Evolutionary conservation across 2,329 filamentous ascomycete genomes (phyloP), one percentile per base, ranked within the genome.

Genomic region (Aspergillus ustus): DNA sequence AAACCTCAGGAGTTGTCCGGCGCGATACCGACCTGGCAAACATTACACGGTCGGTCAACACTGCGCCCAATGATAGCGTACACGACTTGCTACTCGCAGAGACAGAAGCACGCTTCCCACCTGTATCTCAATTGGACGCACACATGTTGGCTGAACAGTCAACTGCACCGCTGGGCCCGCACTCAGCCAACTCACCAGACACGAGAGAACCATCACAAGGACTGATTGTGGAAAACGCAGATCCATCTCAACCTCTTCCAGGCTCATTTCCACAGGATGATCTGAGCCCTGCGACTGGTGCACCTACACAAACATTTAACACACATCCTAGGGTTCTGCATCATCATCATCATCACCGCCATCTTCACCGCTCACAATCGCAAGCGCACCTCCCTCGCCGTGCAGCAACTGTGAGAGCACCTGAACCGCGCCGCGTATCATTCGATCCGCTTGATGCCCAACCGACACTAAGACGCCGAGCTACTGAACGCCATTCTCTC

Each of bases 61-160:
- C 9, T 40, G 34, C 11, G 15, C 34, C 34, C 15, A 40, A 13
- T 13, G 34, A 40, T 40, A 40, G 11, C 15, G 45, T 60, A 13
- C 64, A 65, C 28, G 64, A 64, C 11, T 45, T 59, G 53, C 60
- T 71, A 17, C 65, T 72, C 19, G 67, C 65, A 17, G 63, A 67
- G 20, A 66, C 71, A 48, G 72, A 75, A 50, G 62, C 63, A 22
- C 71, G 68, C 9, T 78, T 77, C 56, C 75, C 75, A 28, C 75
- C 75, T 31, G 70, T 78, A 25, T 78, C 75, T 28, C 75, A 78
- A 50, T 57, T 73, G n/a, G 75, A 77, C 57, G 75, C 75, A 7
- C 74, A 75, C 49, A 65, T 73, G 34, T 52, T 75, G 29, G 69
- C 73, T 34, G 67, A 66, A 15, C 67, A 67, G 31, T 66, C 53